Evolutionary conservation across 768 basidiomycete species (phyloP).

Genomic region (Amanita rubescens): DNA sequence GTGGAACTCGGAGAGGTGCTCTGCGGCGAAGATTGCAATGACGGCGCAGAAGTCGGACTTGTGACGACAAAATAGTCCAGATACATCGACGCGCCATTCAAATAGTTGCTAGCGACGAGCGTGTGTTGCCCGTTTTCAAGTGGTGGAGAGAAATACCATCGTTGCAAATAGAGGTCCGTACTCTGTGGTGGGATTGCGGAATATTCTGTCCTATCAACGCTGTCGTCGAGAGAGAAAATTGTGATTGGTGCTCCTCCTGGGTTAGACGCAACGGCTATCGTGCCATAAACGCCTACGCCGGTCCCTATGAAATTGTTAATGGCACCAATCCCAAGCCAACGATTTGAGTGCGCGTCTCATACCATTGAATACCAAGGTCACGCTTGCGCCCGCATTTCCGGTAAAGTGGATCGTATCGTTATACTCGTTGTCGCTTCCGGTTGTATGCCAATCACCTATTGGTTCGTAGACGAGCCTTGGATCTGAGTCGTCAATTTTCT

Average conservation of each 20-base stretch:
- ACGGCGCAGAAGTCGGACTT: background rate
- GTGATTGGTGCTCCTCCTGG: background rate
- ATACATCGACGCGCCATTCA: background rate
- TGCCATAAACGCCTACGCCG: background rate
- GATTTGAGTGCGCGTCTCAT: background rate
- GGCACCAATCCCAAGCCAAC: background rate
- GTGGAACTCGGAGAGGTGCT: no score
- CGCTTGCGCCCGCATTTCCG: background rate
- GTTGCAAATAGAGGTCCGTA: background rate
- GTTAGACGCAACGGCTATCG: background rate
- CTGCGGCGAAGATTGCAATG: background rate
- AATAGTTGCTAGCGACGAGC: background rate
- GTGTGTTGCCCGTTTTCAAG: background rate
- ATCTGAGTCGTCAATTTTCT: background rate
- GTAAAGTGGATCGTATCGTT: background rate
- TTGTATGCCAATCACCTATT: background rate
- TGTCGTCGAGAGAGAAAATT: background rate
- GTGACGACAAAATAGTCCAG: constrained; percentile 1
- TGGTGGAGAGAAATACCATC: background rate
- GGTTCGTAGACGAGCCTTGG: background rate
- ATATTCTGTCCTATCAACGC: background rate
- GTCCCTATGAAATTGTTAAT: background rate
- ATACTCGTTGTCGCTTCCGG: background rate
- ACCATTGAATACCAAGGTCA: background rate
- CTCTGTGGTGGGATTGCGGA: background rate